Base-by-base conservation (phyloP, 164 flowering plant genomes). In the Euptelea pleiosperma region DNA sequence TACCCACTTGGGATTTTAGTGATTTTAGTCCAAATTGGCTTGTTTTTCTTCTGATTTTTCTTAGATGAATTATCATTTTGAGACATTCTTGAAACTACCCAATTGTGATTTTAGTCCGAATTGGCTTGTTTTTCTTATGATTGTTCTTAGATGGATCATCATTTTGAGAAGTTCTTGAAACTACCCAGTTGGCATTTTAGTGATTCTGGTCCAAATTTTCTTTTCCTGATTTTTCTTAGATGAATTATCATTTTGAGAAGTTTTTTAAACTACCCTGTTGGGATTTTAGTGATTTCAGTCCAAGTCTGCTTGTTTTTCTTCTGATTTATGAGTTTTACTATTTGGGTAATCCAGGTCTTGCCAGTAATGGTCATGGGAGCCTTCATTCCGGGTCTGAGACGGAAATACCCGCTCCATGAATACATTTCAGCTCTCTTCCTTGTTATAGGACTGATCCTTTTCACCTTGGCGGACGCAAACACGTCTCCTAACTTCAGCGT, bases 291-390 rank as follows among this genome's bases (percentile, higher is more conserved):
- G 40, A 21, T 16, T 51, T 15, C n/a, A 11, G 12, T 51, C 24
- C n/a, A 16, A 55, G 40, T 34, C 8, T 16, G 39, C 16, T 52
- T 31, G 8, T 46, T 10, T n/a, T 39, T 42, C 10, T 39, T 37
- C 15, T 29, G 15, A 36, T 35, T 53, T 35, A 7, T n/a, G 52
- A 16, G 28, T 43, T 47, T 8, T 25, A 3, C 8, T 24, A 4
- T 14, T 19, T 8, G 59, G 56, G 26, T 26, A n/a, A 25, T 52
- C 28, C 73, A 86, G 93, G 93, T 86, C 15, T 60, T 86, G 63
- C 93, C 93, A 0, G 89, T 86, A 66, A 86, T 86, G 93, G 55
- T 86, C 57, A 86, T 86, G 93, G 93, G 93, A 16, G 87, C 89
- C 15, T 84, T 86, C 47, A 84, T 86, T 30, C 89, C 93, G 0